Evolutionary conservation across 306 rosid species (phyloP).

Genomic region (Cicer judaicum): DNA sequence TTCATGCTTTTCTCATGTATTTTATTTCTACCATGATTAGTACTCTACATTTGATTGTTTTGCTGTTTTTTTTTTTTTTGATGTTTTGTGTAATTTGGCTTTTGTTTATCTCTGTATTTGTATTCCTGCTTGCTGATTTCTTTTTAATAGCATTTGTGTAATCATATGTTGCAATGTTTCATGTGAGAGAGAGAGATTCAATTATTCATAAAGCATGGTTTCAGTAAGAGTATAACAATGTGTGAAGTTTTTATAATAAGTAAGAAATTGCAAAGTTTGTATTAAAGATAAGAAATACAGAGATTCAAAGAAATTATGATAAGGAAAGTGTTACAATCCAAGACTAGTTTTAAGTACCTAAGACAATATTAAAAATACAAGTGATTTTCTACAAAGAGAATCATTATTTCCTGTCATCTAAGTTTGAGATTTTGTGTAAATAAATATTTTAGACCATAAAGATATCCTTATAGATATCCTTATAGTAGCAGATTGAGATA

Average conservation of each 20-base stretch:
- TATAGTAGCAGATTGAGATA: background rate
- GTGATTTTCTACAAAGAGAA: constrained; percentile 17
- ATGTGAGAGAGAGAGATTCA: background rate
- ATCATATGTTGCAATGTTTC: constrained; percentile 43
- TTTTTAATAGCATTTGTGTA: too few relatives aligned
- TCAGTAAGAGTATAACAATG: too few relatives aligned
- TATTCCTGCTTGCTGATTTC: too few relatives aligned
- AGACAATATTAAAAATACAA: constrained; percentile 2
- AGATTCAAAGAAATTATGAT: too few relatives aligned
- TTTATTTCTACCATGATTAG: too few relatives aligned
- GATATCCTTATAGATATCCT: background rate
- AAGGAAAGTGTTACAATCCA: constrained; percentile 32
- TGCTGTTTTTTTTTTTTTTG: too few relatives aligned
- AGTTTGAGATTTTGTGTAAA: background rate
- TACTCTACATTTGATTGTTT: too few relatives aligned
- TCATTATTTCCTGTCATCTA: background rate
- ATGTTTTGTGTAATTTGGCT: too few relatives aligned
- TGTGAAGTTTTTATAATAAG: background rate
- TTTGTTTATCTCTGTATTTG: too few relatives aligned
- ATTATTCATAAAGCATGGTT: background rate
- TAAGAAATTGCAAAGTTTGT: constrained; percentile 17
- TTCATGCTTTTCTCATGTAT: too few relatives aligned
- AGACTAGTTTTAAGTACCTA: constrained; percentile 38
- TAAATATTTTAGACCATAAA: background rate
- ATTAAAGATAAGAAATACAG: constrained; percentile 13